Percentiles rank a stretch among this genome's conserved stretches.
These are phyloP conservation scores for Didymosphaeria variabile DNA, from an alignment of 2,329 filamentous ascomycete genomes.

Conservation along the genomic window DNA sequence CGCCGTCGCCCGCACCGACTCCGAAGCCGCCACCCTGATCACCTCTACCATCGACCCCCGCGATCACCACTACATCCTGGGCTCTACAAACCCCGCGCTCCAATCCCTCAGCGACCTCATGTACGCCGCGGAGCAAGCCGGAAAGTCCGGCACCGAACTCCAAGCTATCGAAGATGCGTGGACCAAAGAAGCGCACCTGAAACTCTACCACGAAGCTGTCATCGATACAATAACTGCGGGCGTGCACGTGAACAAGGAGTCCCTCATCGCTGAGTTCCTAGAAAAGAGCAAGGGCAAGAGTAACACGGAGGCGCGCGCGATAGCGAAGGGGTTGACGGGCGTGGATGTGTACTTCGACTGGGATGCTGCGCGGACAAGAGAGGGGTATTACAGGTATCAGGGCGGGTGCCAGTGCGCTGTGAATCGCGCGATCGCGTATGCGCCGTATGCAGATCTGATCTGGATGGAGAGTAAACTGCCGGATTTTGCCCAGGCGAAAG, in stretches of 20 bases:
- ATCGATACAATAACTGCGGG: conserved; percentile 79
- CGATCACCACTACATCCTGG: conserved; percentile 93
- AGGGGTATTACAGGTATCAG: conserved; percentile 93
- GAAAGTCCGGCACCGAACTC: conserved; percentile 81
- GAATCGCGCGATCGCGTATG: conserved; percentile 90
- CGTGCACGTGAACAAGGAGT: conserved; percentile 73
- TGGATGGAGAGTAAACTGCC: conserved; percentile 99
- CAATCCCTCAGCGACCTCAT: conserved; percentile 91
- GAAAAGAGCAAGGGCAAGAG: conserved; percentile 79
- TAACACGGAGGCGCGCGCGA: conserved; percentile 80
- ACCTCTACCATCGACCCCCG: conserved; percentile 95
- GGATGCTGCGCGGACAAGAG: conserved; percentile 90
- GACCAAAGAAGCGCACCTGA: conserved; percentile 79
- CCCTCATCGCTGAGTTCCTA: conserved; percentile 72
- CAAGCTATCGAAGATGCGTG: conserved; percentile 94
- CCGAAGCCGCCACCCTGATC: conserved; percentile 96
- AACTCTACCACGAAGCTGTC: conserved; percentile 91
- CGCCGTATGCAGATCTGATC: conserved; percentile 92
- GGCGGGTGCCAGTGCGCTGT: conserved; percentile 92
- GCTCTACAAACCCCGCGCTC: conserved; percentile 83
- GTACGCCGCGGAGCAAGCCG: conserved; percentile 80
- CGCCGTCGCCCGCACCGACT: conserved; percentile 92
- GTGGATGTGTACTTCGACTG: conserved; percentile 91
- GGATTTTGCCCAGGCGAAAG: conserved; percentile 87
- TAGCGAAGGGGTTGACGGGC: conserved; percentile 80